Evolutionary conservation across 768 basidiomycete genomes (phyloP), one percentile per base, ranked within the genome.

Genomic region (Pleurotus sapidus): DNA sequence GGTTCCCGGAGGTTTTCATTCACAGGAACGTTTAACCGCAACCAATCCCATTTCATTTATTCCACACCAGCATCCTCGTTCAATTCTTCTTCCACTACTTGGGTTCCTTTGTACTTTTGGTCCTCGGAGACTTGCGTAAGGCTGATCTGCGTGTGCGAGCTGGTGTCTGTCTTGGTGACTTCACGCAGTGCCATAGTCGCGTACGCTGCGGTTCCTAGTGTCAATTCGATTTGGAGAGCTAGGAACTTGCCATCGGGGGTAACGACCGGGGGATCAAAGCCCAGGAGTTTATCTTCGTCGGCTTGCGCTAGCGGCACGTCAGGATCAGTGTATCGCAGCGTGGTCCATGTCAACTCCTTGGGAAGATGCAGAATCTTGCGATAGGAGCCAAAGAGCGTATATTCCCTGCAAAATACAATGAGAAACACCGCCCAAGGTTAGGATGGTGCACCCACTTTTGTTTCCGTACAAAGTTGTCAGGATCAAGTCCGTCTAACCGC

Each of bases 111-210:
- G 69, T 86, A 93, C 63, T 84, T 84, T 68, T 95, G 93, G 66
- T 95, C 93, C 68, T 90, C 91, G 18, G 91, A 86, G 30, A 82
- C 78, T 53, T 78, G 80, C 11, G 93, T 95, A 59, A 95, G 77
- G 61, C 76, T 75, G n/a, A 81, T 89, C 68, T 97, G 95, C 73
- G 86, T 88, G 65, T 94, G 93, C 40, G 93, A 88, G 68, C 93
- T 94, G 17, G 95, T 98, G 66, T 98, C 95, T 34, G 89, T 92
- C 75, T 96, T 98, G 12, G 95, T 94, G 45, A 97, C 84, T 73
- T 97, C 94, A 42, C 94, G 84, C 63, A 99, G 70, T 3, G 95
- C 96, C 97, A 99, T 99, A 2, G 97, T 99, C 1, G 97, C 97
- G 71, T 98, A 99, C 4, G 93, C 89, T 0, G 93, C 91, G 5